Evolutionary conservation across 2,329 filamentous ascomycete genomes (phyloP).

Genomic region (Orbilia blumenaviensis): DNA sequence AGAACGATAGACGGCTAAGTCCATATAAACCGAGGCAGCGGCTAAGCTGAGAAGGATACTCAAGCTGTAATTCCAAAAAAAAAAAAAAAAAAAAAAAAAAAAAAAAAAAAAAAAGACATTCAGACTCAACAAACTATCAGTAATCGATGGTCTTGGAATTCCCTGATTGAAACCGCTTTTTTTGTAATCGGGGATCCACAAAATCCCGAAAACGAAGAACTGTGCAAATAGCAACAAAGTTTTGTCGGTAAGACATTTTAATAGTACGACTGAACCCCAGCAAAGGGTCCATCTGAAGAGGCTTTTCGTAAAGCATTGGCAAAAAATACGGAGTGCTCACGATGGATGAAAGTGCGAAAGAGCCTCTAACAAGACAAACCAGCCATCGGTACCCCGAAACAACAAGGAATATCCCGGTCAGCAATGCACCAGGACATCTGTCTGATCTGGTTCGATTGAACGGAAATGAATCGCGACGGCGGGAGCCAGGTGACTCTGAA

Average conservation of each 20-base stretch:
- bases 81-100: no score
- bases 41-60: constrained; percentile 8
- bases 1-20: neutral
- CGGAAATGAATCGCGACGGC: constrained; percentile 15
- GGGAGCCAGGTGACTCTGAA: constrained; percentile 1
- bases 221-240: neutral
- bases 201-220: constrained; percentile 9
- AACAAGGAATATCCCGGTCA: constrained; percentile 22
- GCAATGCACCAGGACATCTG: constrained; percentile 1
- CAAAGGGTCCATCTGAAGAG: constrained; percentile 9
- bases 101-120: no score
- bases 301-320: neutral
- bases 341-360: constrained; percentile 4
- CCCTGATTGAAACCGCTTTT: constrained; percentile 20
- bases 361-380: constrained; percentile 29
- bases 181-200: constrained; percentile 37
- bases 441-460: constrained; percentile 14
- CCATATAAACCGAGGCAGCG: constrained; percentile 24
- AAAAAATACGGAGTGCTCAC: neutral
- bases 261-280: constrained; percentile 33
- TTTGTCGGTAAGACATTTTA: constrained; percentile 19
- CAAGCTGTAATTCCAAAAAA: neutral
- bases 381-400: neutral
- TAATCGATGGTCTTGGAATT: constrained; percentile 13
- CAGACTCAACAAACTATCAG: constrained; percentile 16